Conservation (phyloP, 768 basidiomycete species). For the Psilocybe azurescens region DNA sequence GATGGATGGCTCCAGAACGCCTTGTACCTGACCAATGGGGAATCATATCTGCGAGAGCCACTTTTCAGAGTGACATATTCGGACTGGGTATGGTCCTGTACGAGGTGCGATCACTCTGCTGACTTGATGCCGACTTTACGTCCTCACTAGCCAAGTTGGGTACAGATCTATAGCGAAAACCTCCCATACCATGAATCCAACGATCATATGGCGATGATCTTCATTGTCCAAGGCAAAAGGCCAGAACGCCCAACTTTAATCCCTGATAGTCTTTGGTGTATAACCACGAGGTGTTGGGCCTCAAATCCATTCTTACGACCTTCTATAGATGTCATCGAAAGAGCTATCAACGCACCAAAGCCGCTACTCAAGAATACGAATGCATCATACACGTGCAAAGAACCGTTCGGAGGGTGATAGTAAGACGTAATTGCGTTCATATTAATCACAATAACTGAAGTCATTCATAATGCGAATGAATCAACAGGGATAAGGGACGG, state of each 20-base stretch:
- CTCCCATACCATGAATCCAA: slow-evolving; percentile 17
- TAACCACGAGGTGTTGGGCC: slow-evolving; percentile 19
- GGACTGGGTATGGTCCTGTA: slow-evolving; percentile 35
- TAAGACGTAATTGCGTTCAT: slow-evolving; percentile 10
- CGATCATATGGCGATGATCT: slow-evolving; percentile 15
- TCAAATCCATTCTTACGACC: slow-evolving; percentile 14
- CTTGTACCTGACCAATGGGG: slow-evolving; percentile 22
- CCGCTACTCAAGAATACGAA: not conserved
- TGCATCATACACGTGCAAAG: not conserved
- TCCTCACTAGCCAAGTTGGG: too few relatives aligned
- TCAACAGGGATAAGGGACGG: slow-evolving; percentile 25
- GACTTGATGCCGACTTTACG: not conserved
- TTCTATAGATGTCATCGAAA: slow-evolving; percentile 5
- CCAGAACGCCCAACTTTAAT: slow-evolving; percentile 11
- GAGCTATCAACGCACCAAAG: not conserved
- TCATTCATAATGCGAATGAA: slow-evolving; percentile 18
- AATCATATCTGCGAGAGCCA: slow-evolving; percentile 15
- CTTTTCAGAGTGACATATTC: slow-evolving; percentile 34
- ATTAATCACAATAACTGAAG: slow-evolving; percentile 8
- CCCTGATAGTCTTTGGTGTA: slow-evolving; percentile 11
- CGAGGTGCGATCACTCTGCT: slow-evolving; percentile 13
- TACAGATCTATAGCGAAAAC: slow-evolving; percentile 18
- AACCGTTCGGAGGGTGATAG: not conserved
- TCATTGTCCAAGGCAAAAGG: slow-evolving; percentile 16
- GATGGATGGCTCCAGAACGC: slow-evolving; percentile 37